phyloP scores from a whole-genome alignment of 2,329 filamentous ascomycete species.

The Cladophialophora chaetospira region DNA sequence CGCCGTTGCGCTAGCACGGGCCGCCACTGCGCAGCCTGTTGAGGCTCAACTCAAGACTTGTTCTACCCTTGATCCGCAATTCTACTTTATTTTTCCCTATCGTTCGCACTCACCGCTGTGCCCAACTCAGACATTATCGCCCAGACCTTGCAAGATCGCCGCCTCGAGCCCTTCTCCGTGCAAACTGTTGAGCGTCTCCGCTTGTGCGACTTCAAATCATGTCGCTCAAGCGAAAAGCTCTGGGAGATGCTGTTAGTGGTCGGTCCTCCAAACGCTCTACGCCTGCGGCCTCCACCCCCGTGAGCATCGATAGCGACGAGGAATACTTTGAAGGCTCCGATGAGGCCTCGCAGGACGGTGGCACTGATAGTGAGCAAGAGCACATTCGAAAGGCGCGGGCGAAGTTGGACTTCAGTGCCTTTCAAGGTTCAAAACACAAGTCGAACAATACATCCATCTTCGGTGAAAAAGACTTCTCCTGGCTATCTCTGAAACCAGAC shows the following conservation, averaged over 20 bases:
- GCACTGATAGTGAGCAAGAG: conserved; percentile 50
- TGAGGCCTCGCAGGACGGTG: conserved; percentile 35
- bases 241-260: conserved; percentile 38
- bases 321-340: conserved; percentile 58
- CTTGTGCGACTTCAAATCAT: conserved; percentile 35
- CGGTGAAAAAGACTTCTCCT: conserved; percentile 75
- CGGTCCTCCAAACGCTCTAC: conserved; percentile 53
- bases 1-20: neutral
- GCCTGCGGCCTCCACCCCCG: conserved; percentile 47
- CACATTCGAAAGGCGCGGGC: conserved; percentile 41
- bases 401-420: conserved; percentile 56
- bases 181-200: too few species aligned
- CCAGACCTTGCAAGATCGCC: too few species aligned
- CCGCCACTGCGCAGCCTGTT: neutral
- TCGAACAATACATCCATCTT: conserved; percentile 58
- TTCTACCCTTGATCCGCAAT: too few species aligned
- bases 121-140: too few species aligned
- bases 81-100: too few species aligned
- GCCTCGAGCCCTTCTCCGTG: too few species aligned
- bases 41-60: too few species aligned
- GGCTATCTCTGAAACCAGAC: conserved; percentile 79
- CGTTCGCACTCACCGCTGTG: too few species aligned
- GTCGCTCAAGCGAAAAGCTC: conserved; percentile 52
- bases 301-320: conserved; percentile 55
- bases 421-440: conserved; percentile 50